These are phyloP conservation scores for Ophiobolus disseminans DNA, from an alignment of 2,329 filamentous ascomycete species.

Conservation along the genomic window DNA sequence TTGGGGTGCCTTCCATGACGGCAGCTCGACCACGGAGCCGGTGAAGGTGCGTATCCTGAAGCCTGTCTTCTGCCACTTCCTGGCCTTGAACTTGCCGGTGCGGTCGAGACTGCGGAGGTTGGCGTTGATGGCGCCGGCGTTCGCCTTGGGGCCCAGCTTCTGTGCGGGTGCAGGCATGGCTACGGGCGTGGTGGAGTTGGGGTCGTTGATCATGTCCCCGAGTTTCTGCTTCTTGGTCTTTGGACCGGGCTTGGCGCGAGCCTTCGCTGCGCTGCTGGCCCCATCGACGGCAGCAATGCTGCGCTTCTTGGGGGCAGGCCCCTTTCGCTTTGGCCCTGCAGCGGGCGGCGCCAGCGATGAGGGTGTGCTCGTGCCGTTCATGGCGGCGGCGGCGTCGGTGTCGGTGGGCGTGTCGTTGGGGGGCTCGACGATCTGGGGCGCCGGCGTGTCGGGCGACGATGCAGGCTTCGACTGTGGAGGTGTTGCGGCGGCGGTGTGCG, in stretches of 20 bases:
- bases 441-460: constrained; percentile 47
- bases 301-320: constrained; percentile 70
- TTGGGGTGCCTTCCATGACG: constrained; percentile 82
- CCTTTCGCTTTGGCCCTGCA: constrained; percentile 75
- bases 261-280: constrained; percentile 60
- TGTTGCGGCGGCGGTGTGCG: constrained; percentile 30
- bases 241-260: constrained; percentile 86
- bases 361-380: constrained; percentile 44
- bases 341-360: constrained; percentile 53
- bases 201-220: constrained; percentile 60
- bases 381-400: constrained; percentile 41
- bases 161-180: constrained; percentile 61
- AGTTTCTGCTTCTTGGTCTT: constrained; percentile 93
- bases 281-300: constrained; percentile 63
- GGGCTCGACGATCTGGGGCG: constrained; percentile 44
- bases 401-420: constrained; percentile 52
- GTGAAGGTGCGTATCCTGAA: constrained; percentile 93
- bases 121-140: constrained; percentile 96
- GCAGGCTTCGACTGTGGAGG: constrained; percentile 47
- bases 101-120: constrained; percentile 92
- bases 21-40: constrained; percentile 80
- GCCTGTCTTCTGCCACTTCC: constrained; percentile 84
- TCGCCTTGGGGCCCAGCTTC: constrained; percentile 94
- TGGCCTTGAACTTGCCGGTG: constrained; percentile 81
- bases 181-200: constrained; percentile 50